Conservation (phyloP, 2,329 filamentous ascomycete species). For the Chaetomiaceae sp. region DNA sequence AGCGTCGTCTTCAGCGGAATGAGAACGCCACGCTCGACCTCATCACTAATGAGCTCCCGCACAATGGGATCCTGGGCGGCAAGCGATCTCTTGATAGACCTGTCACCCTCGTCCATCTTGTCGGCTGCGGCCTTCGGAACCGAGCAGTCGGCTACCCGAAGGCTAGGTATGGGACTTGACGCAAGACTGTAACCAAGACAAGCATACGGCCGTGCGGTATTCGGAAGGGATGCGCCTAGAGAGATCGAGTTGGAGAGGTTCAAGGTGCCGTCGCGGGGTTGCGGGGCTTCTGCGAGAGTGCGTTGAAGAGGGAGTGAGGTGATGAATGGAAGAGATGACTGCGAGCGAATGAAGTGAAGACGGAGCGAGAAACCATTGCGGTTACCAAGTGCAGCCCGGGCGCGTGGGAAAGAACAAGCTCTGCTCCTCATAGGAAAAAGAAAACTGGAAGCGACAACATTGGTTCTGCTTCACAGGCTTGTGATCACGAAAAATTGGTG, state of each 20-base stretch:
- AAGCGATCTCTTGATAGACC: conserved; percentile 25
- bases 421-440: conserved; percentile 9
- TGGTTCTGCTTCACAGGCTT: neutral
- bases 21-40: conserved; percentile 46
- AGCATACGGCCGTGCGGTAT: neutral
- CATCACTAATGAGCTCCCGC: conserved; percentile 31
- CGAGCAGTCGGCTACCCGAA: neutral
- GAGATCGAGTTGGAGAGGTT: neutral
- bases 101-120: conserved; percentile 25
- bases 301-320: neutral
- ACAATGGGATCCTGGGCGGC: conserved; percentile 32
- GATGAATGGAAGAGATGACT: conserved; percentile 1
- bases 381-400: conserved; percentile 12
- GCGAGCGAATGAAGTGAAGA: neutral
- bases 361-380: conserved; percentile 15
- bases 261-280: neutral
- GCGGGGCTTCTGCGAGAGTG: neutral
- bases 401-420: conserved; percentile 23
- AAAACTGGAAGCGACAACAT: conserved; percentile 11
- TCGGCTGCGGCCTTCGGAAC: neutral
- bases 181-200: neutral
- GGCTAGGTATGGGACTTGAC: neutral
- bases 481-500: conserved; percentile 17
- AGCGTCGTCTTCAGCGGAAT: conserved; percentile 62
- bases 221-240: neutral